Evolutionary conservation across 2,329 filamentous ascomycete species (phyloP).

Genomic region (Ophiocordyceps sinensis): DNA sequence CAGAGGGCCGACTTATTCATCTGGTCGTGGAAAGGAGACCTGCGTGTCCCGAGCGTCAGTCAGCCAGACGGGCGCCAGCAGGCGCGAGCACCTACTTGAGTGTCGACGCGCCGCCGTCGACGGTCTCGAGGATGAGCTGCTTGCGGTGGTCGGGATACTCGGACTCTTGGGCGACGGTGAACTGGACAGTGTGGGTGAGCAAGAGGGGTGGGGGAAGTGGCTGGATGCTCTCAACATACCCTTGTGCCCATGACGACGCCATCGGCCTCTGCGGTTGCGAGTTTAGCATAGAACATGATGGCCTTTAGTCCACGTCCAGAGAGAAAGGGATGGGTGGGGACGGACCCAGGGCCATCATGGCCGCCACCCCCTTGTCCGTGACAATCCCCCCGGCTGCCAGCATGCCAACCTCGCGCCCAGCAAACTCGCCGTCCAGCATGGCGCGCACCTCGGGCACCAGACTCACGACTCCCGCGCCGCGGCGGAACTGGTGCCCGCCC

Average conservation of each 20-base stretch:
- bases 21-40: slow-evolving; percentile 27
- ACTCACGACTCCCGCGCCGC: slow-evolving; percentile 37
- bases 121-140: slow-evolving; percentile 23
- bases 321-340: no score
- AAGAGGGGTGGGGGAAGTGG: neutral
- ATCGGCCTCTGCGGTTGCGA: slow-evolving; percentile 21
- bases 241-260: slow-evolving; percentile 29
- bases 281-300: slow-evolving; percentile 1
- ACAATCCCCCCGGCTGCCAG: slow-evolving; percentile 47
- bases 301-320: neutral
- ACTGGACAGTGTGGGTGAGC: slow-evolving; percentile 13
- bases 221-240: slow-evolving; percentile 10
- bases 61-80: neutral
- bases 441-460: slow-evolving; percentile 43
- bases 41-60: slow-evolving; percentile 2
- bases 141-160: slow-evolving; percentile 24
- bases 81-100: slow-evolving; percentile 21
- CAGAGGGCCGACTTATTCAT: slow-evolving; percentile 23
- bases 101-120: slow-evolving; percentile 29
- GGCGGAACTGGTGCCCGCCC: slow-evolving; percentile 45
- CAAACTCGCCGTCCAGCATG: slow-evolving; percentile 24
- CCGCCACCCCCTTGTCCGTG: slow-evolving; percentile 39
- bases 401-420: slow-evolving; percentile 21
- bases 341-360: slow-evolving; percentile 40
- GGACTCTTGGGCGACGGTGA: slow-evolving; percentile 28